Conservation (phyloP, 2,329 filamentous ascomycete species). For the Blastomyces emzantsi region DNA sequence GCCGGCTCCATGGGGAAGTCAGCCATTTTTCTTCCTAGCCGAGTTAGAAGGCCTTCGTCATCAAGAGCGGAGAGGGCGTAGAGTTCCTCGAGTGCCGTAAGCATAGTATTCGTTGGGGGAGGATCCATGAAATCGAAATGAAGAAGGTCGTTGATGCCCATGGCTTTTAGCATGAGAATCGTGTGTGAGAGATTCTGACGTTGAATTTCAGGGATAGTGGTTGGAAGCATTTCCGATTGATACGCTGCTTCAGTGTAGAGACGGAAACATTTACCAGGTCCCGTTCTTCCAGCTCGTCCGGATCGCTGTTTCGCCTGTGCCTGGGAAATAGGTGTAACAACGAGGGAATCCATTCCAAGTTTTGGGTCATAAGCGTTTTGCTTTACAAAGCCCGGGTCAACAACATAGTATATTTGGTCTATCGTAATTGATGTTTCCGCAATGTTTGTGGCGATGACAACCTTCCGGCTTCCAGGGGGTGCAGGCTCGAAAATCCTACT, state of each 20-base stretch:
- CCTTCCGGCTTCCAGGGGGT: conserved; percentile 75
- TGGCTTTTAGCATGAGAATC: conserved; percentile 96
- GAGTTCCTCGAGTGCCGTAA: conserved; percentile 88
- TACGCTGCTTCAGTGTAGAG: conserved; percentile 93
- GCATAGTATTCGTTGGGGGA: conserved; percentile 93
- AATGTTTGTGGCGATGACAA: conserved; percentile 97
- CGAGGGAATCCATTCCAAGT: conserved; percentile 91
- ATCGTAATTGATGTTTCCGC: conserved; percentile 98
- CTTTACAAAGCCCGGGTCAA: conserved; percentile 96
- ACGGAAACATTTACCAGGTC: conserved; percentile 91
- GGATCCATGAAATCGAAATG: conserved; percentile 99
- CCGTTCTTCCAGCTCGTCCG: conserved; percentile 85
- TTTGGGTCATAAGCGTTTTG: conserved; percentile 97
- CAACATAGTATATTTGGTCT: conserved; percentile 93
- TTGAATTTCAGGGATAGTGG: conserved; percentile 93
- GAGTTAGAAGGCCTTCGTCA: conserved; percentile 87
- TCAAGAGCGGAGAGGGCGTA: conserved; percentile 88
- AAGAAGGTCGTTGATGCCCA: conserved; percentile 96
- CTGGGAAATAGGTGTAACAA: conserved; percentile 93
- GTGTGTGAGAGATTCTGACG: conserved; percentile 85
- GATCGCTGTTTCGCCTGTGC: conserved; percentile 93
- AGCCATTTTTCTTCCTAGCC: conserved; percentile 91
- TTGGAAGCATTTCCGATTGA: conserved; percentile 94
- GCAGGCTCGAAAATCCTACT: conserved; percentile 91
- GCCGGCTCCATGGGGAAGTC: conserved; percentile 98